Evolutionary conservation across 1,139 yeast genomes (phyloP).

Genomic region (Diutina neorugosa): DNA sequence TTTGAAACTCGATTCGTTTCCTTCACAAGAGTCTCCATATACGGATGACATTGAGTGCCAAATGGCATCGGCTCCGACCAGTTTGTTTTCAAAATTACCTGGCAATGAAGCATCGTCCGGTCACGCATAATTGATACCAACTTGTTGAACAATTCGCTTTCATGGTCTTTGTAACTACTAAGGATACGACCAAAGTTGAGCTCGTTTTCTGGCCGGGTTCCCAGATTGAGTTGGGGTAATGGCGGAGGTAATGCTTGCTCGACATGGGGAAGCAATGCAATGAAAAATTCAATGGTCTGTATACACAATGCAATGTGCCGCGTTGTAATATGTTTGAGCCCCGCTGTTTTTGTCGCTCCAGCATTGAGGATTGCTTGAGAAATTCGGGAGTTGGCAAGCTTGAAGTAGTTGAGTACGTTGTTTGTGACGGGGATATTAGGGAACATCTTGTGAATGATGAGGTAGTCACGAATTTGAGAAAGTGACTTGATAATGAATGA

Average conservation of each 20-base stretch:
- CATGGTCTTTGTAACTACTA: constrained; percentile 43
- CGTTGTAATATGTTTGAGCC: constrained; percentile 63
- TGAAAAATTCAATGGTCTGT: constrained; percentile 38
- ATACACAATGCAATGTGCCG: constrained; percentile 62
- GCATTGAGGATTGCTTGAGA: constrained; percentile 62
- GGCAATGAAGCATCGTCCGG: constrained; percentile 40
- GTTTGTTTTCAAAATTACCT: constrained; percentile 31
- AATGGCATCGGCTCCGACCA: constrained; percentile 35
- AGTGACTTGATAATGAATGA: constrained; percentile 23
- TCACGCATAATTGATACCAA: constrained; percentile 62
- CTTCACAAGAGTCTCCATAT: constrained; percentile 57
- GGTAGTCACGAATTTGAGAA: constrained; percentile 32
- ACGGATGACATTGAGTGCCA: constrained; percentile 39
- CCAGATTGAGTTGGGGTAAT: background rate
- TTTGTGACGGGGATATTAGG: constrained; percentile 20
- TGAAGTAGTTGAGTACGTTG: constrained; percentile 38
- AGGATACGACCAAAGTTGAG: constrained; percentile 22
- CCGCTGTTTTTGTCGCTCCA: constrained; percentile 68
- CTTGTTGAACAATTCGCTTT: constrained; percentile 53
- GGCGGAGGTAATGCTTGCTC: constrained; percentile 10
- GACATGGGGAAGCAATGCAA: constrained; percentile 14
- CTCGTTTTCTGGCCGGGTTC: constrained; percentile 11
- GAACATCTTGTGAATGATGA: constrained; percentile 36
- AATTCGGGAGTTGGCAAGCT: constrained; percentile 42
- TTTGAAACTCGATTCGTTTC: constrained; percentile 55